Base-by-base conservation (phyloP, 768 basidiomycete genomes). In the Leccinum pellstonianum region DNA sequence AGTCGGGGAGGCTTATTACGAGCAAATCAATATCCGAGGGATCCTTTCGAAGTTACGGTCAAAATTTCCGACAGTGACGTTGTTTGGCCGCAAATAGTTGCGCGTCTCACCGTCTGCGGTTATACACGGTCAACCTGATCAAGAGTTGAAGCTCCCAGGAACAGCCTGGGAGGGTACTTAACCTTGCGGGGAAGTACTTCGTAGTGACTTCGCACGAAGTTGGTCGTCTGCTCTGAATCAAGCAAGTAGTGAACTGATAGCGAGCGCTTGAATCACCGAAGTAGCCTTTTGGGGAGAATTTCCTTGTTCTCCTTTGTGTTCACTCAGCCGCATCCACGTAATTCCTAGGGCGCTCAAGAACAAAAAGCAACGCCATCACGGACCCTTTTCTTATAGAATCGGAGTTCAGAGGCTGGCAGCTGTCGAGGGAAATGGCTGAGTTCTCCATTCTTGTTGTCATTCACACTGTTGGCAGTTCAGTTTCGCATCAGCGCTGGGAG, bases 401-500 rank as follows among this genome's bases (percentile, higher is more conserved):
- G 47, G 47, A 51, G 50, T 51, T 51, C 50, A 19, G 52, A 41
- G 41, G 31, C 31, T 63, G 55, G 10, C 63, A 63, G 38, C 52
- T 55, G 60, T 66, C 57, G 56, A 35, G 48, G 31, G 41, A 43
- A 38, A 62, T 58, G 54, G 61, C 62, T 60, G 63, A 66, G 55
- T 31, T 59, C 57, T 65, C 68, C 68, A 61, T 66, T 68, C 65
- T 68, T 56, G 60, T 56, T 51, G 57, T 62, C 58, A 19, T 53
- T 59, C 55, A 41, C 56, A 57, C 55, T 57, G 7, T 55, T 25
- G 23, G 23, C 58, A 21, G 33, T 64, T 62, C 21, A 48, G 58
- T 62, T 21, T 52, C 52, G 19, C 57, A 60, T 59, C 57, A 59
- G 43, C 50, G 27, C 29, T 23, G 17, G 15, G 51, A 19, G 41